These are phyloP conservation scores for Amanita inopinata DNA, from an alignment of 768 basidiomycete species.

Conservation along the genomic window DNA sequence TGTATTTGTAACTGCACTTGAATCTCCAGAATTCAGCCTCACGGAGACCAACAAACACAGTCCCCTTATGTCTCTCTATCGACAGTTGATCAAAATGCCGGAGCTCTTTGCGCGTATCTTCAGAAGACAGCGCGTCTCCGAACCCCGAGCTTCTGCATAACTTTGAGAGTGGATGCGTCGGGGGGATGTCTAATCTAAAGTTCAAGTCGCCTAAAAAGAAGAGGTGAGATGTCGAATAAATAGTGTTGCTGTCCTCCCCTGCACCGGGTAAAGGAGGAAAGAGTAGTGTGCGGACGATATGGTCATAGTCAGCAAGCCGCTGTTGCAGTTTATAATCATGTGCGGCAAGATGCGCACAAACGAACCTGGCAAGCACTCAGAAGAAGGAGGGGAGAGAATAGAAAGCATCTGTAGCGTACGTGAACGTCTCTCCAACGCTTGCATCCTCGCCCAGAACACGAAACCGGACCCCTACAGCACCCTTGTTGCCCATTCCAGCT, in stretches of 20 bases:
- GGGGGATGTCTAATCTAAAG: constrained; percentile 68
- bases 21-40: constrained; percentile 89
- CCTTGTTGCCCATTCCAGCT: constrained; percentile 87
- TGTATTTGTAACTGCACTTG: constrained; percentile 87
- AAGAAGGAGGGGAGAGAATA: background rate
- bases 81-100: constrained; percentile 69
- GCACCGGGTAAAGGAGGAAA: constrained; percentile 49
- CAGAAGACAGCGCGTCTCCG: constrained; percentile 33
- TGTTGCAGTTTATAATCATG: constrained; percentile 54
- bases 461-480: constrained; percentile 84
- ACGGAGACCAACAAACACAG: constrained; percentile 58
- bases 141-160: constrained; percentile 25
- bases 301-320: constrained; percentile 69
- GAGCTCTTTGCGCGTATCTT: constrained; percentile 44
- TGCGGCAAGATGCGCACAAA: constrained; percentile 86
- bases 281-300: constrained; percentile 73
- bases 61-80: constrained; percentile 51
- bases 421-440: constrained; percentile 64
- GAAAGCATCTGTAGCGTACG: constrained; percentile 40
- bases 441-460: constrained; percentile 50
- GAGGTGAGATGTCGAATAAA: constrained; percentile 82
- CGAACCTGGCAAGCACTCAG: constrained; percentile 48
- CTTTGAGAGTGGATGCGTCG: constrained; percentile 36
- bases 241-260: constrained; percentile 34
- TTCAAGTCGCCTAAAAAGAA: constrained; percentile 95